Percentiles rank a stretch among this genome's conserved stretches.
Conservation (phyloP, 768 basidiomycete genomes). For the Leccinum rimulosum region DNA sequence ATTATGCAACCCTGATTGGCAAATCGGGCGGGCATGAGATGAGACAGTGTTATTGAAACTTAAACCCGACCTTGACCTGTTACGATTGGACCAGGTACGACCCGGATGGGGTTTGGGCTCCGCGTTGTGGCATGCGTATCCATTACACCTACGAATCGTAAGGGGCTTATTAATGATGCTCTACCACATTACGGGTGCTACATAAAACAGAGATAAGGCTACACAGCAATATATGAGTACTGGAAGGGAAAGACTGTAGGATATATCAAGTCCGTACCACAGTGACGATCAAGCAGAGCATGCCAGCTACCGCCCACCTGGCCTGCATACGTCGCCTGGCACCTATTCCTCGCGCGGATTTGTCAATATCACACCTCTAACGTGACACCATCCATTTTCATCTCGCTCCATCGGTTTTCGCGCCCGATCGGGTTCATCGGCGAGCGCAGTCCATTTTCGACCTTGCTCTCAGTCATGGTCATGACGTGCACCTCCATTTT, state of each 20-base stretch:
- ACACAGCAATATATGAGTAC: background rate
- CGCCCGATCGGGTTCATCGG: background rate
- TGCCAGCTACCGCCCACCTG: background rate
- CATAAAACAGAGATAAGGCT: background rate
- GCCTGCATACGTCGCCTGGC: background rate
- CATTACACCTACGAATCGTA: background rate
- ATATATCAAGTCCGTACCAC: background rate
- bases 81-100: background rate
- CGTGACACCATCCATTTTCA: background rate
- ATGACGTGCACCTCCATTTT: conserved; percentile 7
- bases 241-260: background rate
- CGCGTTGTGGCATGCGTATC: background rate
- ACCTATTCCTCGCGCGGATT: background rate
- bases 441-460: background rate
- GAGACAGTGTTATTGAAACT: background rate
- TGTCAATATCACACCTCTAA: background rate
- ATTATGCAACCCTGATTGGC: background rate
- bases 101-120: background rate
- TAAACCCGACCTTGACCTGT: background rate
- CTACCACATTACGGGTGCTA: background rate
- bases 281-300: background rate
- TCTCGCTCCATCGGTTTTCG: background rate
- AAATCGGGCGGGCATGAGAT: background rate
- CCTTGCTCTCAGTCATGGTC: background rate
- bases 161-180: background rate